Base-by-base conservation (phyloP, 345 rosid species). In the Mercurialis annua region DNA sequence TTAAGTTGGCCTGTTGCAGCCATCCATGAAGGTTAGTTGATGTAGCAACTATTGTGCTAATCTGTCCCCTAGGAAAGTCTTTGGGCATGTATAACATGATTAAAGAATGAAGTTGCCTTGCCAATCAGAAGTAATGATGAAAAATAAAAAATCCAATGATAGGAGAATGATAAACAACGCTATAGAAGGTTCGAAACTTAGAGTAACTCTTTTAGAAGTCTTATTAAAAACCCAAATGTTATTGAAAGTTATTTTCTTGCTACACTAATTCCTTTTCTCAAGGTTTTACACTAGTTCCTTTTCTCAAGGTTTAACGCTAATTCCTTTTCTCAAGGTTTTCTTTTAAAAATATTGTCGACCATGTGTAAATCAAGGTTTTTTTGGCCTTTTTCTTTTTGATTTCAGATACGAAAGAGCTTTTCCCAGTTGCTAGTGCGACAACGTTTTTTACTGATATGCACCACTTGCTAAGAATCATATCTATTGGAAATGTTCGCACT, bases 361-460 rank as follows among this genome's bases (percentile, higher is more conserved):
- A 54, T 67, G 40, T 65, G 40, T 47, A 43, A 58, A 20, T 26
- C 29, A 42, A 52, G 24, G 11, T 47, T 52, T 67, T 68, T 23
- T 1, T 59, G 20, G 38, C 40, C 65, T 62, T 27, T 66, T 40
- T 10, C 12, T 40, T 40, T 40, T 40, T 9, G 11, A 30, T 6
- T 67, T 34, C 81, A 83, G 84, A 76, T 36, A 33, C 76, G 50
- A 66, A 58, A 31, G 82, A 83, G n/a, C 81, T 80, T 53, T 83
- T 83, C 71, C 84, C 84, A 38, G 83, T 82, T 6, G 83, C 81
- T 12, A 75, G 67, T 75, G 76, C 86, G 56, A 82, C 83, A 1
- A 43, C 68, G 5, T 82, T 82, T 72, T 82, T 82, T 66, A 82
- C 83, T 51, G 86, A 82, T 73, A 66, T 82, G 86, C 86, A 82